Percentiles rank a stretch among this genome's conserved stretches.
Evolutionary conservation across 106 monocot species (phyloP).

Genomic region (Apostasia ramifera): DNA sequence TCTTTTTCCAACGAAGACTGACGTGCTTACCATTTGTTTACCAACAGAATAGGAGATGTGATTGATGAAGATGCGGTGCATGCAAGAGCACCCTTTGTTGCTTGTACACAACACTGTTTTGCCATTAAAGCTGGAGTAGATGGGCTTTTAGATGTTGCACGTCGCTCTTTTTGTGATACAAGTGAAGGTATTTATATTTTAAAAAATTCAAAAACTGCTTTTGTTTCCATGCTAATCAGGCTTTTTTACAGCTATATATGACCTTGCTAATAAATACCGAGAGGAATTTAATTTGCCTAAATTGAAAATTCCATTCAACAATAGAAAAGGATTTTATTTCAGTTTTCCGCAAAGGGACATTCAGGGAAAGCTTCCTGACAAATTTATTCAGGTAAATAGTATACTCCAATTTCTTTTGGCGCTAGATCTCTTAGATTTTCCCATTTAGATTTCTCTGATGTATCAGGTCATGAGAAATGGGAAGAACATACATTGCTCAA

Average conservation of each 20-base stretch:
- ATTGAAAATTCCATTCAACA: conserved; percentile 89
- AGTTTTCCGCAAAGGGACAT: conserved; percentile 86
- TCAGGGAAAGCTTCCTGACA: conserved; percentile 68
- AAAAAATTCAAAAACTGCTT: background rate
- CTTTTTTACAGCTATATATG: conserved; percentile 72
- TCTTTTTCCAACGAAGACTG: background rate
- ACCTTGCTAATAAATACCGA: conserved; percentile 86
- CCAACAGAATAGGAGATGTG: conserved; percentile 58
- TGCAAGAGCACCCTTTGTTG: conserved; percentile 88
- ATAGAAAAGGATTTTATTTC: conserved; percentile 90
- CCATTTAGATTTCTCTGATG: background rate
- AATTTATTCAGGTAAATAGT: conserved; percentile 76
- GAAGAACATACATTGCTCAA: conserved; percentile 89
- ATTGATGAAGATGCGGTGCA: conserved; percentile 94
- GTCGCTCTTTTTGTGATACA: conserved; percentile 91
- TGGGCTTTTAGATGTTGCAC: conserved; percentile 85
- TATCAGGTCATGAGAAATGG: conserved; percentile 85
- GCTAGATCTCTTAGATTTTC: background rate
- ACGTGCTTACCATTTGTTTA: conserved; percentile 1
- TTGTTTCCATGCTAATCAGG: conserved; percentile 11
- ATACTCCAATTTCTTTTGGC: conserved; percentile 5
- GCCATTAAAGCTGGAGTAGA: conserved; percentile 89
- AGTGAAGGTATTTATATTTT: conserved; percentile 74
- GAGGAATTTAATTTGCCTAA: conserved; percentile 83
- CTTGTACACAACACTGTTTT: conserved; percentile 97